Percentiles rank a stretch among this genome's conserved stretches.
Evolutionary conservation across 2,329 filamentous ascomycete species (phyloP).

Genomic region (Alternaria conjuncta): DNA sequence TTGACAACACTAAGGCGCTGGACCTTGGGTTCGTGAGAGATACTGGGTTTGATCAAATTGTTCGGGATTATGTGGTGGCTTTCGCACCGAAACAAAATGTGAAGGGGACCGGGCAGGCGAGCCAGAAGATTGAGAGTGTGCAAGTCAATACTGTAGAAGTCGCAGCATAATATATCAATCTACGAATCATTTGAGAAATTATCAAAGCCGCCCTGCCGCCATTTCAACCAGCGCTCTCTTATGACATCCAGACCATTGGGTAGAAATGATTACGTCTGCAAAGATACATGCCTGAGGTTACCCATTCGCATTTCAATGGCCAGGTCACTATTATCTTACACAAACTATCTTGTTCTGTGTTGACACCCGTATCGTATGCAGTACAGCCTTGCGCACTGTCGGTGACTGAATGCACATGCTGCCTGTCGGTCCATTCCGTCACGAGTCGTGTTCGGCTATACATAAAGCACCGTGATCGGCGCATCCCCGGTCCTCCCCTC

Average conservation of each 20-base stretch:
- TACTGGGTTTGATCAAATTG: conserved; percentile 48
- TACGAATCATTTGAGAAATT: background rate
- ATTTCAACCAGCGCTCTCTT: accelerated
- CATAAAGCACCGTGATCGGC: background rate
- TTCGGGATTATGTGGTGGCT: conserved; percentile 44
- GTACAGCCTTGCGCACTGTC: background rate
- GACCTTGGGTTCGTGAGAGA: conserved; percentile 57
- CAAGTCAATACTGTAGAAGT: background rate
- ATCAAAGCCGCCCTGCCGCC: no score
- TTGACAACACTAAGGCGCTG: conserved; percentile 61
- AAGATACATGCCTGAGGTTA: background rate
- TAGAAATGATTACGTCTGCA: background rate
- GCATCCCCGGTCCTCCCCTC: background rate
- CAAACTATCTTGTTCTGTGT: background rate
- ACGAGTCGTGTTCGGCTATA: background rate
- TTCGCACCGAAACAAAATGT: background rate
- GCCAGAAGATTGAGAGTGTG: background rate
- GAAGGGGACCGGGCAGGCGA: background rate
- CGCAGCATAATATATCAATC: background rate
- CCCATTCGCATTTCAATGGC: accelerated
- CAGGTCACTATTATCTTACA: background rate
- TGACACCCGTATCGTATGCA: background rate
- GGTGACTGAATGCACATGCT: background rate
- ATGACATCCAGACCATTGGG: no score
- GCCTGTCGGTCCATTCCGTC: background rate